phyloP scores from a whole-genome alignment of 2,329 filamentous ascomycete genomes.

The Cladosporium colombiae region DNA sequence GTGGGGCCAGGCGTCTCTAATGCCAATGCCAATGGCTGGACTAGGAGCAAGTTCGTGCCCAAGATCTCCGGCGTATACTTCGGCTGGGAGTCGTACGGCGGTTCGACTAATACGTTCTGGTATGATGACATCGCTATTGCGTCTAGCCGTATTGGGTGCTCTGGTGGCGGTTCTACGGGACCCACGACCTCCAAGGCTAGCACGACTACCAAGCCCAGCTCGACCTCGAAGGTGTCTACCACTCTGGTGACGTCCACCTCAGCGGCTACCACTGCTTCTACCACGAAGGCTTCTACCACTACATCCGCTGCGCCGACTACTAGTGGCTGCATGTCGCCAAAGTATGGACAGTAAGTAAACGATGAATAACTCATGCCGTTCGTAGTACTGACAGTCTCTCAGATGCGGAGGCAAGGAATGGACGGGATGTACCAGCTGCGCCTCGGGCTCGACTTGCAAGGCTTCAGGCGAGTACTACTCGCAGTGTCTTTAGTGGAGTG shows the following conservation, averaged over 20 bases:
- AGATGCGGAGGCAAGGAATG: conserved; percentile 39
- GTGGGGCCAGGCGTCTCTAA: conserved; percentile 51
- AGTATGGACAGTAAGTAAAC: conserved; percentile 19
- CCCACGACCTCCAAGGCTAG: conserved; percentile 3
- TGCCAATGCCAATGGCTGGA: conserved; percentile 56
- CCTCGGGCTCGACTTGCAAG: conserved; percentile 38
- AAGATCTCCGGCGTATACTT: conserved; percentile 60
- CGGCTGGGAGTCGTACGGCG: conserved; percentile 64
- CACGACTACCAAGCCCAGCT: background rate
- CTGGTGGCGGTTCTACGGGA: conserved; percentile 18
- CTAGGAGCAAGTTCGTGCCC: conserved; percentile 48
- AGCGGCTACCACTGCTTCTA: background rate
- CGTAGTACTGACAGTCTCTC: too few species aligned
- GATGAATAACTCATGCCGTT: too few species aligned
- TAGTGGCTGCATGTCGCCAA: conserved; percentile 15
- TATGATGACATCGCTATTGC: conserved; percentile 60
- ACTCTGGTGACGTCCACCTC: conserved; percentile 5
- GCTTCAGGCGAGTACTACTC: conserved; percentile 40
- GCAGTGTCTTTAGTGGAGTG: too few species aligned
- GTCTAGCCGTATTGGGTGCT: conserved; percentile 53
- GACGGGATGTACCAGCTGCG: conserved; percentile 39
- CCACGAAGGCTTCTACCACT: background rate
- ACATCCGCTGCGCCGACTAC: conserved; percentile 13
- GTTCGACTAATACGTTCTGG: conserved; percentile 63
- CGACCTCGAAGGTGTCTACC: conserved; percentile 8